These are phyloP conservation scores for Oenanthe javanica DNA, from an alignment of 140 eudicot genomes.

Conservation along the genomic window DNA sequence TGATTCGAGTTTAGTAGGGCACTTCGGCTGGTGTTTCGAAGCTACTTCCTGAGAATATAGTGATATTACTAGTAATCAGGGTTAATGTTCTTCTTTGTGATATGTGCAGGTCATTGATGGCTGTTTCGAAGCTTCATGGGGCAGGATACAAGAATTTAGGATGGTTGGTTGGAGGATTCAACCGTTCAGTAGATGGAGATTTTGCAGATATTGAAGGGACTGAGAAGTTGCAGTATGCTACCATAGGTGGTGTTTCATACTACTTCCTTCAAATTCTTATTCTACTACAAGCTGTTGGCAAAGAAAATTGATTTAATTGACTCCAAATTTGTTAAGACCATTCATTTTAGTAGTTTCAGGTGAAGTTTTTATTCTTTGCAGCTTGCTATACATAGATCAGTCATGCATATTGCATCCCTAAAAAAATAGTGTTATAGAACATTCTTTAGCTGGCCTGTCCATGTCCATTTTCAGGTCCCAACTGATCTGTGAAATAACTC, in stretches of 20 bases:
- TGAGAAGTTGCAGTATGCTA: conserved; percentile 91
- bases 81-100: background rate
- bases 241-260: conserved; percentile 82
- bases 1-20: no score
- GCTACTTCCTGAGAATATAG: no score
- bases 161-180: conserved; percentile 45
- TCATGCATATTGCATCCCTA: background rate
- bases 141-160: conserved; percentile 75
- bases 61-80: background rate
- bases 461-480: background rate
- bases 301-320: conserved; percentile 20
- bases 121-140: conserved; percentile 53
- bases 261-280: conserved; percentile 57
- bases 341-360: background rate
- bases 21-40: no score
- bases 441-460: background rate
- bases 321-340: background rate
- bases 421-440: background rate
- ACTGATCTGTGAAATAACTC: background rate
- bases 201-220: conserved; percentile 64
- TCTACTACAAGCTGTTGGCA: conserved; percentile 39
- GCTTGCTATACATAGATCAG: background rate
- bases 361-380: background rate
- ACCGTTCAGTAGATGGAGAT: conserved; percentile 56
- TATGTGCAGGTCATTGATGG: conserved; percentile 59